Evolutionary conservation across 2,329 filamentous ascomycete genomes (phyloP).

Genomic region (Microascus cirrosus): DNA sequence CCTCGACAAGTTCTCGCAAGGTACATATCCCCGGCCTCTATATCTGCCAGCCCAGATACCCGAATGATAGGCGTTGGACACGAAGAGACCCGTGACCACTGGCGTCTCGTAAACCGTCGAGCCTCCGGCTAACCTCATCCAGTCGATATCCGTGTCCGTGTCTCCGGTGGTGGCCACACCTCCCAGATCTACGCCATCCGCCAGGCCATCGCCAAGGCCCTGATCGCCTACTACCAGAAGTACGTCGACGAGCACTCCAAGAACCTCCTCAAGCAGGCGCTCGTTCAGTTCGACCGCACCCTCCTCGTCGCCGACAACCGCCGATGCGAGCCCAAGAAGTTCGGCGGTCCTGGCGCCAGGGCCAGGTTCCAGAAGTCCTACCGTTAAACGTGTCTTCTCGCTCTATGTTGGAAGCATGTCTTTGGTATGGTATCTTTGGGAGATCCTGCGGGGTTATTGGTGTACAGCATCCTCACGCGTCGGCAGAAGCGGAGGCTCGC

Average conservation of each 20-base stretch:
- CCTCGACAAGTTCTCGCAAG: constrained; percentile 74
- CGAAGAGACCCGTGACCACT: neutral
- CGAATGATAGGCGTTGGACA: neutral
- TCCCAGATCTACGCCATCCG: constrained; percentile 97
- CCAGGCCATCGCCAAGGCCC: constrained; percentile 88
- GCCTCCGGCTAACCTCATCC: constrained; percentile 29
- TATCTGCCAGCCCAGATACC: neutral
- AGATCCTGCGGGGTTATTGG: neutral
- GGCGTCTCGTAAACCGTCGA: too few relatives aligned
- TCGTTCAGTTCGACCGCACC: constrained; percentile 92
- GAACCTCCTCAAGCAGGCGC: constrained; percentile 76
- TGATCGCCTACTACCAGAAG: constrained; percentile 91
- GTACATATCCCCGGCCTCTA: neutral
- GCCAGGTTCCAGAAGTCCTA: constrained; percentile 98
- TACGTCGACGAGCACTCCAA: constrained; percentile 99
- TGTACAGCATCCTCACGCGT: neutral
- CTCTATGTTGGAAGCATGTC: neutral
- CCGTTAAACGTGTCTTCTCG: constrained; percentile 58
- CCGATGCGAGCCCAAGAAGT: constrained; percentile 99
- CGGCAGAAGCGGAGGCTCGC: neutral
- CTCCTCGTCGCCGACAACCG: constrained; percentile 98
- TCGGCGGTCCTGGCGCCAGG: constrained; percentile 85
- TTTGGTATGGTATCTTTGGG: neutral
- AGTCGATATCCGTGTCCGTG: constrained; percentile 95
- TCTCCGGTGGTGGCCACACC: constrained; percentile 93